A percentile compares a stretch with the other conserved stretches of the same genome.
These are phyloP conservation scores for Eutypella sp. DNA, from an alignment of 2,329 filamentous ascomycete genomes.

Conservation along the genomic window DNA sequence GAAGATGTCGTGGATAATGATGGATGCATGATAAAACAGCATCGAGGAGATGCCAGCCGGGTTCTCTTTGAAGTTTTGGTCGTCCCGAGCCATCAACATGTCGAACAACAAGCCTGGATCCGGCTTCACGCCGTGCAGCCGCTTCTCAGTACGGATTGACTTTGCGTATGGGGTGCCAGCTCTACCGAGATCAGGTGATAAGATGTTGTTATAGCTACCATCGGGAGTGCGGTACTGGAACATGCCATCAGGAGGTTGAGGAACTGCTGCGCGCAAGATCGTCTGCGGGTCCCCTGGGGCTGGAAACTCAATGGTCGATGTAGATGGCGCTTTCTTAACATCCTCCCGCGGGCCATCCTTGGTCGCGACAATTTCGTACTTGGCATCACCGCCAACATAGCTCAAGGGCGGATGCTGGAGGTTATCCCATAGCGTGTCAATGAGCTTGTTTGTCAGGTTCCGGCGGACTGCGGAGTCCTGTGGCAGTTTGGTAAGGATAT, in stretches of 20 bases:
- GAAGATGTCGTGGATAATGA: slow-evolving; percentile 61
- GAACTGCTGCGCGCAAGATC: slow-evolving; percentile 30
- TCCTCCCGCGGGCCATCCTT: slow-evolving; percentile 29
- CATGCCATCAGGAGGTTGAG: slow-evolving; percentile 31
- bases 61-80: slow-evolving; percentile 52
- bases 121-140: slow-evolving; percentile 55
- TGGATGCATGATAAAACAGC: slow-evolving; percentile 69
- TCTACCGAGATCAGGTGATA: slow-evolving; percentile 58
- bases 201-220: slow-evolving; percentile 49
- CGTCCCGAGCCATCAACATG: slow-evolving; percentile 55
- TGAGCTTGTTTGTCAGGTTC: slow-evolving; percentile 43
- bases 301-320: slow-evolving; percentile 35
- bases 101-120: slow-evolving; percentile 66
- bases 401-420: slow-evolving; percentile 49
- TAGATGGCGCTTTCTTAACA: slow-evolving; percentile 13
- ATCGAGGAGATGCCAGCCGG: slow-evolving; percentile 70
- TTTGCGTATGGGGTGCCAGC: slow-evolving; percentile 66
- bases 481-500: slow-evolving; percentile 33
- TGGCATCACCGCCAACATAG: slow-evolving; percentile 37
- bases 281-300: slow-evolving; percentile 31
- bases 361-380: slow-evolving; percentile 30
- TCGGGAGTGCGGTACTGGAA: slow-evolving; percentile 31
- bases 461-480: slow-evolving; percentile 27
- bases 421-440: slow-evolving; percentile 49
- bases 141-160: slow-evolving; percentile 53